Percentiles rank a stretch among this genome's conserved stretches.
phyloP scores from a whole-genome alignment of 352 stramenopile species.

The Globisporangium abappressorium region DNA sequence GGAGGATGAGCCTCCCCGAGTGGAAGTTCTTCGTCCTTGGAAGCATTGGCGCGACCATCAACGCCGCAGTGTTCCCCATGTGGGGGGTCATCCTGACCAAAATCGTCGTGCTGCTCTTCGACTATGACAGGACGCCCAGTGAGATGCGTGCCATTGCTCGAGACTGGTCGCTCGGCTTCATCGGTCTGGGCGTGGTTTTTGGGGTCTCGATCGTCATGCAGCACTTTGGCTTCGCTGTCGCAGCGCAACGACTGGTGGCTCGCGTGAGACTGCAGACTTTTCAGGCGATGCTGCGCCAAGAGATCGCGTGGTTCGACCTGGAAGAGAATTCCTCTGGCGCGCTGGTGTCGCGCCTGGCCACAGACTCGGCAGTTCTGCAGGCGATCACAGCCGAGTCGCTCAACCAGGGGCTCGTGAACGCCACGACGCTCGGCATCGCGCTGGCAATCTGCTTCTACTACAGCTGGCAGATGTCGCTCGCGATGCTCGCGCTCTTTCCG shows the following conservation, averaged over 20 bases:
- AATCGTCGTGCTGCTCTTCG: slow-evolving; percentile 51
- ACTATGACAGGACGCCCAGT: slow-evolving; percentile 31
- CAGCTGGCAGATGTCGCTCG: slow-evolving; percentile 61
- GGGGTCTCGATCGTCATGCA: slow-evolving; percentile 40
- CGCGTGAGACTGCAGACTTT: slow-evolving; percentile 47
- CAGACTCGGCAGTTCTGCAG: slow-evolving; percentile 73
- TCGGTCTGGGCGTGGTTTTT: slow-evolving; percentile 38
- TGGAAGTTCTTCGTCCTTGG: slow-evolving; percentile 48
- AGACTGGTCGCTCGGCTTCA: slow-evolving; percentile 34
- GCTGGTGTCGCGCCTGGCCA: slow-evolving; percentile 59
- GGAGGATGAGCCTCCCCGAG: slow-evolving; percentile 42
- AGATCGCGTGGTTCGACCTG: slow-evolving; percentile 76
- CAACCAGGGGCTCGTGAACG: slow-evolving; percentile 49
- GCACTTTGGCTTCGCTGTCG: slow-evolving; percentile 53
- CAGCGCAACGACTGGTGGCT: slow-evolving; percentile 42
- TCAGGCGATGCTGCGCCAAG: slow-evolving; percentile 59
- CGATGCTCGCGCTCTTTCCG: slow-evolving; percentile 27
- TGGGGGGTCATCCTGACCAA: slow-evolving; percentile 53
- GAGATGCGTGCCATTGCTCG: slow-evolving; percentile 39
- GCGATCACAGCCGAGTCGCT: slow-evolving; percentile 68
- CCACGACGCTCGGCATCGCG: slow-evolving; percentile 49
- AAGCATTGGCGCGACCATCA: slow-evolving; percentile 34
- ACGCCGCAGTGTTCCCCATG: slow-evolving; percentile 41
- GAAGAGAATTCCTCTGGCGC: slow-evolving; percentile 60
- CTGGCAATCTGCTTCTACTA: slow-evolving; percentile 51